phyloP scores from a whole-genome alignment of 495 filamentous ascomycete genomes.

The Ramalina intermedia region DNA sequence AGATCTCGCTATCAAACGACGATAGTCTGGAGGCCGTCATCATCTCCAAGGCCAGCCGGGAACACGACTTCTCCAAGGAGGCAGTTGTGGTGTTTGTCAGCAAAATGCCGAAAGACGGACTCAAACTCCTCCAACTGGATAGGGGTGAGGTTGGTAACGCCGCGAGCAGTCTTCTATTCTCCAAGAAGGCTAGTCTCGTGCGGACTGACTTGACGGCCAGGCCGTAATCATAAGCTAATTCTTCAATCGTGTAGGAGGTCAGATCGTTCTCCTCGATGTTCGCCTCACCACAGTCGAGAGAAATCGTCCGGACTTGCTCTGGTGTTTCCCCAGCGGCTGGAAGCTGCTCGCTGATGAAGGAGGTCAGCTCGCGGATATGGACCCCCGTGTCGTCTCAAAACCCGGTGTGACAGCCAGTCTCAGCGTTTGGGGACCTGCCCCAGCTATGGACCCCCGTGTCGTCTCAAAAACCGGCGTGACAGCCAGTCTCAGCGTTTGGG shows the following conservation, averaged over 20 bases:
- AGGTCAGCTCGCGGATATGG: no score
- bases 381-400: background rate
- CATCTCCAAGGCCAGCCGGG: conserved; percentile 28
- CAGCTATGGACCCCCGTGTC: no score
- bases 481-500: background rate
- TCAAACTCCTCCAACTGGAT: conserved; percentile 98
- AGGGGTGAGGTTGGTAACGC: conserved; percentile 96
- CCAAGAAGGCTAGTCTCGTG: conserved; percentile 90
- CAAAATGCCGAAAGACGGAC: conserved; percentile 88
- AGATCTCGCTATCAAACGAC: no score
- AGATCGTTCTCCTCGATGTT: conserved; percentile 99
- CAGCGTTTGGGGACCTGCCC: background rate
- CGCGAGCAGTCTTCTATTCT: conserved; percentile 92
- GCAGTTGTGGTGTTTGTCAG: conserved; percentile 78
- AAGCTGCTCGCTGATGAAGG: no score
- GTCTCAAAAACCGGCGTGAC: conserved; percentile 9
- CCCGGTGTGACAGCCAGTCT: conserved; percentile 7
- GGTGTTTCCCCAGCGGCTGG: no score
- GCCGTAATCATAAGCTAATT: conserved; percentile 83
- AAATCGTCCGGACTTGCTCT: no score
- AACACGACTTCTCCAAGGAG: conserved; percentile 80
- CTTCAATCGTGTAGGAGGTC: conserved; percentile 94
- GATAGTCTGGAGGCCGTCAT: no score
- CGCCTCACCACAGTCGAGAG: conserved; percentile 69
- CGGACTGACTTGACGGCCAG: conserved; percentile 80